Base-by-base conservation (phyloP, 1,139 yeast genomes). In the Hemisphaericaspora xylanilytica region DNA sequence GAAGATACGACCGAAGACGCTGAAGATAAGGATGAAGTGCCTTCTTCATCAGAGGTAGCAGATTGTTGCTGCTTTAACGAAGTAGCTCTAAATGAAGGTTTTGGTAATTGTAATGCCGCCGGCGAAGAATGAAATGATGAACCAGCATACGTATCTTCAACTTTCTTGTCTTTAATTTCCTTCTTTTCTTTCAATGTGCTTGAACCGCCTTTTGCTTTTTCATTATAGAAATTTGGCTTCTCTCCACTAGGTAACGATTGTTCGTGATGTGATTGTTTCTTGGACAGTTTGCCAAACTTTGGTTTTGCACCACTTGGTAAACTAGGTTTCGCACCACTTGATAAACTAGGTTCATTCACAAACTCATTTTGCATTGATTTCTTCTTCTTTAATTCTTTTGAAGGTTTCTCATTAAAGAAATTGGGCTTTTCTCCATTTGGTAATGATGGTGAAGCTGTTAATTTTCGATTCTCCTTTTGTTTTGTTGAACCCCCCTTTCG, bases 81-180 rank as follows among this genome's bases (percentile, higher is more conserved):
- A 10, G 36, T 24, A 14, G 36, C 17, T 41, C 58, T 61, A 51
- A 77, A 77, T 3, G 78, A 67, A 6, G 82, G 82, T 48, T 75
- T 77, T 22, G 81, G 81, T 45, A 77, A 65, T 28, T 75, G 72
- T 46, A 75, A 59, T 3, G 81, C 81, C 31, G 76, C 77, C 0
- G 82, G 82, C 14, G 80, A 74, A 16, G 78, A 71, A 55, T 73
- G 78, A 52, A 77, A 77, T 29, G 81, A 73, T 30, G 81, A 72
- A 13, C 82, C 82, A 38, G 82, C 82, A 55, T 75, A 77, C 25
- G 65, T 65, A 27, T 65, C 68, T 49, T 58, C 70, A 10, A 42
- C 33, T 39, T 56, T 55, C 46, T 48, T 51, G 28, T 50, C 48
- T 36, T 46, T 49, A 33, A 42, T 46, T 12, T 42, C 40, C 17